phyloP scores from a whole-genome alignment of 2,329 filamentous ascomycete species.

The Ambrosiella beaveri region DNA sequence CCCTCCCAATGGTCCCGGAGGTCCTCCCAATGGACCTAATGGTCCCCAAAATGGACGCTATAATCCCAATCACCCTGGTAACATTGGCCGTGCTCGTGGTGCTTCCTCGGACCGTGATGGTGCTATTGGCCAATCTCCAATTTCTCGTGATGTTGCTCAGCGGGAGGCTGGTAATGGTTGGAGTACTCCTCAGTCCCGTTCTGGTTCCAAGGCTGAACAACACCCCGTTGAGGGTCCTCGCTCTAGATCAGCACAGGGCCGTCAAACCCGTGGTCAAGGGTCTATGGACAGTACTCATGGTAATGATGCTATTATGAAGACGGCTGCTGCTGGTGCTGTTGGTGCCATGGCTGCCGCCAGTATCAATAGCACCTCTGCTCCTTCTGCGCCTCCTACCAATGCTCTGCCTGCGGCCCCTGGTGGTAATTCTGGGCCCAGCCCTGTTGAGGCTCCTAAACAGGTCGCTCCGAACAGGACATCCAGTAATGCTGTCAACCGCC shows the following conservation, averaged over 20 bases:
- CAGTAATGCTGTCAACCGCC: slow-evolving; percentile 40
- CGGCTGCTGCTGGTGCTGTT: slow-evolving; percentile 25
- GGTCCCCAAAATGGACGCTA: slow-evolving; percentile 25
- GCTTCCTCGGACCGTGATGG: slow-evolving; percentile 29
- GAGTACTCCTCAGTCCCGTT: slow-evolving; percentile 11
- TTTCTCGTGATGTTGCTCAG: not conserved
- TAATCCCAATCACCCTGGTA: slow-evolving; percentile 22
- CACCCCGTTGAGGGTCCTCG: slow-evolving; percentile 7
- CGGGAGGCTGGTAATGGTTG: slow-evolving; percentile 1
- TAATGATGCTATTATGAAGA: slow-evolving; percentile 34
- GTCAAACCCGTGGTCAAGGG: slow-evolving; percentile 32
- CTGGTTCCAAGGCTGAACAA: slow-evolving; percentile 11
- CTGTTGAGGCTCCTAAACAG: slow-evolving; percentile 8
- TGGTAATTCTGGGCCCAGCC: not conserved
- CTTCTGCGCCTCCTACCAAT: slow-evolving; percentile 7
- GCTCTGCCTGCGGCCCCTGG: slow-evolving; percentile 3
- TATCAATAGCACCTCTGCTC: slow-evolving; percentile 2
- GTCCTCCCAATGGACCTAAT: slow-evolving; percentile 26
- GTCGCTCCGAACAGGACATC: slow-evolving; percentile 36
- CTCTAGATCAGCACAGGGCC: slow-evolving; percentile 10
- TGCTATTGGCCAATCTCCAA: slow-evolving; percentile 5
- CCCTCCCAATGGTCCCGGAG: slow-evolving; percentile 21
- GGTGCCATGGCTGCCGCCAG: slow-evolving; percentile 18
- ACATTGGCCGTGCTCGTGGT: slow-evolving; percentile 29
- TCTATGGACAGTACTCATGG: slow-evolving; percentile 46